Base-by-base conservation (phyloP, 2,329 filamentous ascomycete species). In the Trichoderma sp. region DNA sequence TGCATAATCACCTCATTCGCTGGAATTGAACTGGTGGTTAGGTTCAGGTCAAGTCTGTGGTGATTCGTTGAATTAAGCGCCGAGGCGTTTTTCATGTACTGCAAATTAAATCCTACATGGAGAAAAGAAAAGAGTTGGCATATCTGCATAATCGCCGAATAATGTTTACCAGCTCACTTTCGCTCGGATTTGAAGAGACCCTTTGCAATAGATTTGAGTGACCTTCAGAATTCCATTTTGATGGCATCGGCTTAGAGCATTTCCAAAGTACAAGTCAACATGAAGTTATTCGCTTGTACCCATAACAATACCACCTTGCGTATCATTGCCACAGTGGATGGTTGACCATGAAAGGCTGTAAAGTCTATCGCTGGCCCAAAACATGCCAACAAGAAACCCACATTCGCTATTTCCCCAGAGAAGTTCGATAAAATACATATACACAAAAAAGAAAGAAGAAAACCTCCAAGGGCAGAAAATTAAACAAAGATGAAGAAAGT, bases 381-480 rank as follows among this genome's bases (percentile, higher is more conserved):
- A 49, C 21, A 49, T 49, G 47, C 47, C 47, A 49, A 49, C 47
- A 49, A 21, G 47, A 24, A 49, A 49, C 47, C 19, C 29, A 16
- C 31, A 8, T 21, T 67, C 35, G 19, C 24, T 29, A n/a, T 29
- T 60, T 49, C 64, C 62, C 35, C 24, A 21, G 16, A 37, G 21
- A 40, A 49, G 57, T 14, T 52, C 47, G 19, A 49, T 27, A 49
- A 56, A 27, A 55, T 64, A 52, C 61, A 35, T 64, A 64, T 40
- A 64, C 55, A 24, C 24, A 43, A 43, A 53, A n/a, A 55, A 29
- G 40, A 43, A 8, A n/a, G 19, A 43, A 43, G 16, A 43, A n/a
- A 56, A 40, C 53, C 21, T 29, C 47, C 21, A 11, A 56, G 11
- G 14, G 47, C 14, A 53, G 19, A 53, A 40, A 29, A n/a, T n/a